Conservation (phyloP, 106 monocot species). For the Vanilla planifolia region DNA sequence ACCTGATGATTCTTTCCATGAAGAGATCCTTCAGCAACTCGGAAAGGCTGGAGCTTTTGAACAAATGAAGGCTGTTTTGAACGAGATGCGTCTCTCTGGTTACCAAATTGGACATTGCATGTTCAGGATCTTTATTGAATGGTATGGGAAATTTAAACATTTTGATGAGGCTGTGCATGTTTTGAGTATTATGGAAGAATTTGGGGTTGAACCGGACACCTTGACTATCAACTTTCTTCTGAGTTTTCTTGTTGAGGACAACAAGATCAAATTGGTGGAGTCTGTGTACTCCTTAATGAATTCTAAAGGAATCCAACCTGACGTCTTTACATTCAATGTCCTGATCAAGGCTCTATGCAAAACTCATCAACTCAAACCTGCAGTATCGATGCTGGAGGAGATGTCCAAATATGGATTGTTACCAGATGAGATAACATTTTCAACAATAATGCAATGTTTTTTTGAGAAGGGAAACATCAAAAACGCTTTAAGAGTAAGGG, state of each 20-base stretch:
- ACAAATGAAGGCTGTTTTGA: constrained; percentile 39
- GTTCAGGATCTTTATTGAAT: constrained; percentile 48
- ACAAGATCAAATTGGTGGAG: constrained; percentile 72
- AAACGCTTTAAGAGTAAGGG: constrained; percentile 52
- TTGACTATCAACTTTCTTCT: constrained; percentile 59
- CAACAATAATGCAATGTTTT: constrained; percentile 81
- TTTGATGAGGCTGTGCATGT: constrained; percentile 64
- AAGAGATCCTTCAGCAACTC: constrained; percentile 67
- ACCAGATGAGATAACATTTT: constrained; percentile 86
- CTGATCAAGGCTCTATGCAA: constrained; percentile 83
- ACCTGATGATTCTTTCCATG: constrained; percentile 28
- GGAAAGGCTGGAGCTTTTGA: constrained; percentile 55
- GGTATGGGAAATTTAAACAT: constrained; percentile 24
- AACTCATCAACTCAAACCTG: constrained; percentile 65
- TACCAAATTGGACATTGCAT: constrained; percentile 38
- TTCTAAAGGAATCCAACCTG: constrained; percentile 38
- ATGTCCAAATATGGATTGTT: constrained; percentile 48
- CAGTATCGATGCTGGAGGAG: constrained; percentile 73
- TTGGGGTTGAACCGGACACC: constrained; percentile 40
- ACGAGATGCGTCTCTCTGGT: constrained; percentile 43
- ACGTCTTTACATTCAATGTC: constrained; percentile 84
- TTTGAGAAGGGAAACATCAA: constrained; percentile 75
- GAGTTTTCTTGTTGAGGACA: constrained; percentile 66
- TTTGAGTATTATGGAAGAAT: constrained; percentile 40
- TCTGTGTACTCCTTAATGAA: constrained; percentile 62